Evolutionary conservation across 495 filamentous ascomycete genomes (phyloP), one percentile per base, ranked within the genome.

Genomic region (Penicillium cosmopolitanum): DNA sequence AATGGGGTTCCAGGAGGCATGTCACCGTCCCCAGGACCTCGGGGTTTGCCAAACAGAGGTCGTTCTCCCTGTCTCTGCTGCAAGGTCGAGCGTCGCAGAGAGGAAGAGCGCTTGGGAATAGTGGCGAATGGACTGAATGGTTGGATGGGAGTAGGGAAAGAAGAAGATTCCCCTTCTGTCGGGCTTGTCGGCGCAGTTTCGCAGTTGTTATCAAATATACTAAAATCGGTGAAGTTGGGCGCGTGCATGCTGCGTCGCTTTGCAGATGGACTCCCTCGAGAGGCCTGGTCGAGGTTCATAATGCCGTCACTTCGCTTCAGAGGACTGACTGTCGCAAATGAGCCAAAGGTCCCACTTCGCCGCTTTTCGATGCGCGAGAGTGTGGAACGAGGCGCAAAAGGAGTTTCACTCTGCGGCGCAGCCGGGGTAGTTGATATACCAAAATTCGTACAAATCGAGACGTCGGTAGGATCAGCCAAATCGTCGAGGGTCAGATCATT

Each of bases 231-330:
- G 50, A 89, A 77, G 50, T 76, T 84, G 0, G 85, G 77, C 11
- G 86, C 86, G 63, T 95, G 90, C 36, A 94, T 74, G 69, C 92
- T 96, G 57, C 93, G 85, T 47, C 93, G 82, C 80, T 97, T 97
- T 12, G 90, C 86, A 19, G 91, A 88, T 2, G 93, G 92, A 63
- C 90, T 96, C 36, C 88, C 91, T n/a, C 88, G 78, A 57, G 80
- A 85, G 15, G 85, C 76, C 51, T 89, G 87, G 61, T 96, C 94
- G 13, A 96, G 72, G 66, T 90, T 90, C 89, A 96, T 95, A 13
- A 89, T 88, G 6, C 89, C 88, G 72, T 98, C 95, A 65, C 87
- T 96, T 50, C 96, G 85, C 76, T 98, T 98, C 46, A 98, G 75
- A 0, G 95, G 95, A 69, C 94, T 97, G 31, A 89, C 86, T 48